Evolutionary conservation across 2,329 filamentous ascomycete species (phyloP), one percentile per base, ranked within the genome.

Genomic region (Amauroascus verrucosus): DNA sequence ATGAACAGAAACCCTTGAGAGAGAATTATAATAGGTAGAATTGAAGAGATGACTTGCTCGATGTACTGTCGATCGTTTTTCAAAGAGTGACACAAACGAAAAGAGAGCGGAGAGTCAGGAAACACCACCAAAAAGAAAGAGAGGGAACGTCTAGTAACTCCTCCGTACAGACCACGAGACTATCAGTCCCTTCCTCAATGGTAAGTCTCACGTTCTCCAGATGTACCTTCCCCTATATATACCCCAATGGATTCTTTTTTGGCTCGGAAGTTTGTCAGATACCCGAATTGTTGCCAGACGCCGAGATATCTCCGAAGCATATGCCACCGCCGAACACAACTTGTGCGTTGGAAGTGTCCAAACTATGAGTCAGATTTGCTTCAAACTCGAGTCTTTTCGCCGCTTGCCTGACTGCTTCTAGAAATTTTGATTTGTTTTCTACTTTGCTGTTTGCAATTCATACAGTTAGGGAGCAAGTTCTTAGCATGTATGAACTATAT

Each of bases 291-390:
- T 9, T 33, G 26, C 43, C n/a, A 46, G 26, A 33, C 43, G 43
- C 43, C 43, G 43, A 46, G 43, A 32, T 32, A 46, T 46, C 43
- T 32, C 43, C 43, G 43, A 41, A 41, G 38, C 35, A 14, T 18
- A 38, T 38, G 9, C 35, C 8, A 38, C 33, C 8, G 33, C 8
- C 11, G n/a, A 14, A 35, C 33, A n/a, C n/a, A n/a, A n/a, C n/a
- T n/a, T n/a, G n/a, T 14, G 33, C 33, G 33, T 14, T 14, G 5
- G 35, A 14, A 16, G 6, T 9, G 9, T 18, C 35, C 14, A 18
- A n/a, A 16, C 6, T 8, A 41, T 9, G n/a, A 41, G 38, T 24
- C 37, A 40, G 37, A 5, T 18, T 4, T 4, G 6, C 33, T 11
- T 14, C 11, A 1, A 35, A 35, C 14, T 35, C 8, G 18, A 9